Evolutionary conservation across 2,329 filamentous ascomycete genomes (phyloP).

Genomic region (Aspergillus ochraceus): DNA sequence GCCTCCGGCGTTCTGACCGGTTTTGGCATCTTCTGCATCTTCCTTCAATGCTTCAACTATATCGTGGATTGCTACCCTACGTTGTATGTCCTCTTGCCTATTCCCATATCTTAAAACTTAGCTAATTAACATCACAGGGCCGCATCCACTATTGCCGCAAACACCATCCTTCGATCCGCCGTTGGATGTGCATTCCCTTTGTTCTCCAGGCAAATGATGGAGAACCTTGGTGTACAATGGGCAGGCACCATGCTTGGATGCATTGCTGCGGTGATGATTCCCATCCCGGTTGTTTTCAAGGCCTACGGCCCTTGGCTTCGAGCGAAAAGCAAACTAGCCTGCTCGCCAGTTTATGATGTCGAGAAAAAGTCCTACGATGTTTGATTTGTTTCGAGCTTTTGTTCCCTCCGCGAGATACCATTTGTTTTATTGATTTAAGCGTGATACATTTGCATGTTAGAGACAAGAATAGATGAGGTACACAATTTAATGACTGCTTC

Average conservation of each 20-base stretch:
- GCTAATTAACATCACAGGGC: constrained; percentile 24
- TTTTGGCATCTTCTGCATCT: constrained; percentile 35
- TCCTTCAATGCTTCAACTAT: constrained; percentile 39
- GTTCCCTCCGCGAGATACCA: constrained; percentile 7
- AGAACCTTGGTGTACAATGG: constrained; percentile 40
- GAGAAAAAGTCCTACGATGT: constrained; percentile 11
- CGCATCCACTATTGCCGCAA: constrained; percentile 41
- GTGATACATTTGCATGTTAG: not conserved
- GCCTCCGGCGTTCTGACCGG: constrained; percentile 31
- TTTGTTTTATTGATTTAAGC: not conserved
- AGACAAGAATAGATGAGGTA: not conserved
- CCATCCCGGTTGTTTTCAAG: constrained; percentile 37
- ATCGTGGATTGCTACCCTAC: constrained; percentile 43
- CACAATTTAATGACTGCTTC: not conserved
- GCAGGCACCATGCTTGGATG: constrained; percentile 39
- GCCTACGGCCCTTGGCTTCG: constrained; percentile 33
- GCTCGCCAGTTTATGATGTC: constrained; percentile 9
- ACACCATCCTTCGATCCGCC: constrained; percentile 41
- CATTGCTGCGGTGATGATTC: constrained; percentile 35
- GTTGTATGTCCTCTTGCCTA: constrained; percentile 31
- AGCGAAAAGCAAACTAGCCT: constrained; percentile 27
- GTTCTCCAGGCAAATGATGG: constrained; percentile 41
- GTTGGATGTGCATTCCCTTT: constrained; percentile 41
- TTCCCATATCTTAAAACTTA: not conserved
- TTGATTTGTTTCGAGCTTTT: not conserved